A percentile compares a stretch with the other conserved stretches of the same genome.
These are phyloP conservation scores for Pistacia integerrima DNA, from an alignment of 345 rosid genomes.

Conservation along the genomic window DNA sequence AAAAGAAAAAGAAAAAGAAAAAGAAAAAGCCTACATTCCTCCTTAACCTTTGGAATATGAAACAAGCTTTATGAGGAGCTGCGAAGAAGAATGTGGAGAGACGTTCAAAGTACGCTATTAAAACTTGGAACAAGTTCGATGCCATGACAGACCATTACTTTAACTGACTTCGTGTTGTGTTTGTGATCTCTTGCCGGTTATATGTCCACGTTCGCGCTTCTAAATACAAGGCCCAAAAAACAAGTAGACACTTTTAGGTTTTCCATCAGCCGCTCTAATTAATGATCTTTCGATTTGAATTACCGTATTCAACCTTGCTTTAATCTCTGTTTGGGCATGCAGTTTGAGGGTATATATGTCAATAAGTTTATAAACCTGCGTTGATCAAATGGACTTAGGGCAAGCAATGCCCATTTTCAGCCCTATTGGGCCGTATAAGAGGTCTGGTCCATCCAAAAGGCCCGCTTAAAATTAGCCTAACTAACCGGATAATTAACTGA, in stretches of 20 bases:
- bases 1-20: constrained; percentile 3
- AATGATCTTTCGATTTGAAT: neutral
- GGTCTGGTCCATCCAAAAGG: too few relatives aligned
- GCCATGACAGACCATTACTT: neutral
- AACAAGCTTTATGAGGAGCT: neutral
- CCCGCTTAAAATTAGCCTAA: too few relatives aligned
- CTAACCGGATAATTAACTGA: too few relatives aligned
- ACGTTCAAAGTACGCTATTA: neutral
- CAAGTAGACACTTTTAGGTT: neutral
- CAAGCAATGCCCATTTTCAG: too few relatives aligned
- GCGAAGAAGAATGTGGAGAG: neutral
- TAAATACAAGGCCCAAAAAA: constrained; percentile 16
- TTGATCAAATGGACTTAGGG: too few relatives aligned
- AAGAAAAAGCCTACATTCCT: constrained; percentile 6
- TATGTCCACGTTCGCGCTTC: constrained; percentile 30
- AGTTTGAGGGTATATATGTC: neutral
- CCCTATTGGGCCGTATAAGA: too few relatives aligned
- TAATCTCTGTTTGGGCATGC: too few relatives aligned
- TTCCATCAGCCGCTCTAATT: too few relatives aligned
- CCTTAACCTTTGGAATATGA: neutral
- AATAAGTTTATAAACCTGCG: too few relatives aligned
- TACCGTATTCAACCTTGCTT: constrained; percentile 3
- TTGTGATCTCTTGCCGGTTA: constrained; percentile 9
- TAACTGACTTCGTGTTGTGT: too few relatives aligned
- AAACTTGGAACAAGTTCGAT: constrained; percentile 5